Base-by-base conservation (phyloP, 1,139 yeast species). In the Kurtzmaniella quercitrusa region DNA sequence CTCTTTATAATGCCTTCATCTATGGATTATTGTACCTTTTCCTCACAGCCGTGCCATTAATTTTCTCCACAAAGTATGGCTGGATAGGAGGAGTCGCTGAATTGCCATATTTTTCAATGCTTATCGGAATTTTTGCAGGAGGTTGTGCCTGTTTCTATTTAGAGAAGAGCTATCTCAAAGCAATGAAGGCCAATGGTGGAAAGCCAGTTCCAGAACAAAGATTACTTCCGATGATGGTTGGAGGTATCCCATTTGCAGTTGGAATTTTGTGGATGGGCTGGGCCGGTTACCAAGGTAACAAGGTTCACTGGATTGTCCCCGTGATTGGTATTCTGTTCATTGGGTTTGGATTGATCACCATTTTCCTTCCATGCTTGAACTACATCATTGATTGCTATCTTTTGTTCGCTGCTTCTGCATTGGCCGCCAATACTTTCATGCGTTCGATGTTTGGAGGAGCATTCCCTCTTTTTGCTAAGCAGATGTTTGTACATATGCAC, bases 401-500 rank as follows among this genome's bases (percentile, higher is more conserved):
- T 48, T 58, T 79, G 43, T 81, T 83, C 55, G 93, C 95, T 2
- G 95, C 95, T 4, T 85, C 95, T 21, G 96, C 96, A 1, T 71
- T 90, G 52, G 96, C 97, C 4, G 96, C 85, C 12, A 88, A 88
- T 59, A 82, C 96, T 0, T 81, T 90, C 55, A 61, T 84, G 51
- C 77, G 90, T 71, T 80, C 88, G 2, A 64, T 73, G 14, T 74
- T 75, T 57, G 81, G 79, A 37, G 81, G 76, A 39, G 73, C 68
- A 5, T 70, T 75, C 61, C 75, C 81, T 37, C 69, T 75, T 46
- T 67, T 68, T 55, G 78, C 83, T 2, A 66, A 73, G 23, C 84
- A 75, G 59, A 81, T 90, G 96, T 88, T 89, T 63, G 63, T 70
- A 14, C 76, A 75, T 51, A 75, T 90, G 79, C 84, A 89, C 31